Evolutionary conservation across 495 filamentous ascomycete species (phyloP), one percentile per base, ranked within the genome.

Genomic region (Schizothecium vesticola): DNA sequence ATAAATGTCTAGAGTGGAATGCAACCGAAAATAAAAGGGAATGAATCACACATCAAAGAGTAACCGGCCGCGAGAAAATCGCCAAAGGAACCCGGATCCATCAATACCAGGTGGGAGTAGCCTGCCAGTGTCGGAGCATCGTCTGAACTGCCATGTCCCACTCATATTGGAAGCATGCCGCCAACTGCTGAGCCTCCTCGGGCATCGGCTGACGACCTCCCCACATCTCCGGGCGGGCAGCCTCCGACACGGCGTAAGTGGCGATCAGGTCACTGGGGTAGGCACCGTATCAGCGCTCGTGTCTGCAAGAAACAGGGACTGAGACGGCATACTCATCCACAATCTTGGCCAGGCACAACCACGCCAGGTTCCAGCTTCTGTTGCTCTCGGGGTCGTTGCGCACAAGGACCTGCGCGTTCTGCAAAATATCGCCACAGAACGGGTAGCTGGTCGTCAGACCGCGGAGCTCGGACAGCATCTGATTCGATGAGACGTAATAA

Each of bases 311-410:
- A 23, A 23, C 2, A 19, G 23, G 31, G 24, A 36, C 28, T 1
- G 9, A 71, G 55, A 56, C 21, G 19, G 84, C 89, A 77, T 78
- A 91, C 88, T 90, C 86, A 66, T 85, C 86, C 56, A 84, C 80
- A 33, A 92, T 86, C 70, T 91, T 91, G 16, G 76, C 79, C n/a
- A 93, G 79, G 29, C 90, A 86, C 43, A 92, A 79, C 90, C 91
- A 93, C 56, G 87, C 91, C 74, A 89, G 84, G 70, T 93, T 93
- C 90, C 91, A 93, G 73, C 89, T 92, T 13, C 88, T 80, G 70
- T 85, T 86, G 65, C 87, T 88, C 9, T 85, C 77, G 0, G 88
- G 87, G 68, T 92, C 91, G 60, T 83, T 83, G 59, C 83, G 81
- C 12, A 93, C 91, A 22, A 87, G 79, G 65, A 78, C 79, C 68